Evolutionary conservation across 805 yeast genomes (phyloP).

Genomic region (Candida ficus): DNA sequence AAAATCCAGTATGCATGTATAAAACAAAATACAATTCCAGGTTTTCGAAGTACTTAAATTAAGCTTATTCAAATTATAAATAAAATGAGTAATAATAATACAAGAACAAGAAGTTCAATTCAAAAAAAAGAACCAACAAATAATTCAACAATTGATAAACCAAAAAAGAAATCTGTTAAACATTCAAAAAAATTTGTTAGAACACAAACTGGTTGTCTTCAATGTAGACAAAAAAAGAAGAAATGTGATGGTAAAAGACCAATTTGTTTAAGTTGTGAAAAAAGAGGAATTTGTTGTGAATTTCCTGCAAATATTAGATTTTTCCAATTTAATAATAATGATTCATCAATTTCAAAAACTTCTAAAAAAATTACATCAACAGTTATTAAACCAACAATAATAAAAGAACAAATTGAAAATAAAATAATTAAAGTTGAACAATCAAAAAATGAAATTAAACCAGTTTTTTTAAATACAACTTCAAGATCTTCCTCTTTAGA

Average conservation of each 20-base stretch:
- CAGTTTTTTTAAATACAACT: background rate
- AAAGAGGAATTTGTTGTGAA: conserved; percentile 21
- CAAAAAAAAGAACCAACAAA: background rate
- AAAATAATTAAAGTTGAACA: background rate
- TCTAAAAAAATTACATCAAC: too few species aligned
- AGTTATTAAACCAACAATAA: background rate
- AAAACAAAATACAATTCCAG: too few species aligned
- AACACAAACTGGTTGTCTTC: conserved; percentile 25
- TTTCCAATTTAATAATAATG: conserved; percentile 9
- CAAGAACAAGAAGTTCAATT: background rate
- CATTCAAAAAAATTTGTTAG: conserved; percentile 25
- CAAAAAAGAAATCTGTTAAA: conserved; percentile 14
- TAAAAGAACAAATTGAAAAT: too few species aligned
- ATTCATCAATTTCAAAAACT: background rate
- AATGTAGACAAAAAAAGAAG: conserved; percentile 27
- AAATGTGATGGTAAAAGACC: conserved; percentile 26
- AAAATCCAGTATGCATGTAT: too few species aligned
- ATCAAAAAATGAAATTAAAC: background rate
- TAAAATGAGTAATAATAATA: background rate
- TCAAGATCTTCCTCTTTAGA: conserved; percentile 10
- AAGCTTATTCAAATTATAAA: too few species aligned
- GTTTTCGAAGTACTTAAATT: too few species aligned
- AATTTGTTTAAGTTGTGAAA: conserved; percentile 20
- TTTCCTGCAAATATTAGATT: conserved; percentile 25
- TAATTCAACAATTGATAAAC: background rate